Conservation (phyloP, 208 protist species). For the Acanthamoeba culbertsoni region DNA sequence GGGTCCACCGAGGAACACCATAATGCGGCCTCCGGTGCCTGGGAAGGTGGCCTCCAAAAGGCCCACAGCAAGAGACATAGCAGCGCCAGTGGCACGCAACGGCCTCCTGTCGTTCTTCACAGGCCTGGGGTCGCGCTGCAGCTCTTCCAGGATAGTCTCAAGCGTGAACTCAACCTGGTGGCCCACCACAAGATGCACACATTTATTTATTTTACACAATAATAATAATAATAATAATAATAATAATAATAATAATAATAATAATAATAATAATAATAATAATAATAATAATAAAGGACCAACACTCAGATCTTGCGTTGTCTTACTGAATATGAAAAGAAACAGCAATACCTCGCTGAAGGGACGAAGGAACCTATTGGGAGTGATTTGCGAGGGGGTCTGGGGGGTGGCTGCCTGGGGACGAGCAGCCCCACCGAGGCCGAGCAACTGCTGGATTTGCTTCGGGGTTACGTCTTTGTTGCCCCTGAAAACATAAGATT, state of each 20-base stretch:
- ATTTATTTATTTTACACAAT: neutral
- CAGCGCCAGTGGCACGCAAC: constrained; percentile 93
- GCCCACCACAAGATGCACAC: neutral
- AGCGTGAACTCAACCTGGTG: constrained; percentile 82
- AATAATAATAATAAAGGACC: neutral
- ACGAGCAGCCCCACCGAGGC: constrained; percentile 71
- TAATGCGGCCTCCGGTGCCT: constrained; percentile 92
- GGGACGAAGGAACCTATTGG: constrained; percentile 48
- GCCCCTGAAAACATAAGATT: constrained; percentile 88
- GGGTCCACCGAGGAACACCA: constrained; percentile 95
- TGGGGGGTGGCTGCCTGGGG: neutral
- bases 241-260: neutral
- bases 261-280: neutral
- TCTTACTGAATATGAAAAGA: neutral
- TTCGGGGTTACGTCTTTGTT: constrained; percentile 78
- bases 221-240: neutral
- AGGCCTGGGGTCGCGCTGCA: constrained; percentile 95
- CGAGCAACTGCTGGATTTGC: constrained; percentile 84
- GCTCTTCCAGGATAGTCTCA: constrained; percentile 91
- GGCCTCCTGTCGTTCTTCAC: constrained; percentile 91
- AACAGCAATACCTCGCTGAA: neutral
- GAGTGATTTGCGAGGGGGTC: neutral
- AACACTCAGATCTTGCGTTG: neutral
- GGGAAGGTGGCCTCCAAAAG: constrained; percentile 83
- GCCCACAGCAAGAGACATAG: constrained; percentile 94